Evolutionary conservation across 495 filamentous ascomycete genomes (phyloP), one percentile per base, ranked within the genome.

Genomic region (Podospora fimiseda): DNA sequence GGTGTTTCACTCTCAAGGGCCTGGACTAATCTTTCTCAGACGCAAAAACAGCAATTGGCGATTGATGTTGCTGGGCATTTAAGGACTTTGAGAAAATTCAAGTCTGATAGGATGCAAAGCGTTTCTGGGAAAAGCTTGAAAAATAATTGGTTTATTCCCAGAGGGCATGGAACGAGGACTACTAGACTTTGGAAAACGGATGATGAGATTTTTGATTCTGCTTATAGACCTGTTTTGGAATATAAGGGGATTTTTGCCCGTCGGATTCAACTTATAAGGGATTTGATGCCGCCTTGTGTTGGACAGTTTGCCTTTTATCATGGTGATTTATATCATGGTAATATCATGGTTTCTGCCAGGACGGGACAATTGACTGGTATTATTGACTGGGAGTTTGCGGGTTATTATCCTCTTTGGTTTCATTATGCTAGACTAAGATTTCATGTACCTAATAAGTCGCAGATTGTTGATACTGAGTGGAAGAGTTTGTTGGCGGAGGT

Each of bases 321-420:
- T 21, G 27, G 48, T 18, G 53, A 56, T 27, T 41, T 56, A 11
- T 56, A 23, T 48, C 14, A 33, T 9, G 48, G 48, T n/a, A 56
- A 56, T 36, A 8, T 56, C 30, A 51, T 56, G 41, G 48, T 56
- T 13, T 27, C 40, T 14, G 19, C 30, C 5, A 1, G 1, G 1
- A 14, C 8, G 27, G 53, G 2, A 4, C 7, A 4, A 2, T 20
- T 56, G n/a, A 46, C 53, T 19, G 53, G 9, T 9, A 30, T 56
- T 18, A 56, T 56, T 18, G 53, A 56, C 48, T 56, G 53, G 53
- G 48, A 56, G 48, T 46, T 19, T 4, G 40, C 30, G 11, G 53
- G 53, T 6, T 56, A 23, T 42, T 56, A 48, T 47, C 53, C 53
- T 9, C 21, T 9, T 22, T 56, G 53, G 53, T 56, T 51, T 43